phyloP scores from a whole-genome alignment of 306 rosid genomes.

The Prunus mume region DNA sequence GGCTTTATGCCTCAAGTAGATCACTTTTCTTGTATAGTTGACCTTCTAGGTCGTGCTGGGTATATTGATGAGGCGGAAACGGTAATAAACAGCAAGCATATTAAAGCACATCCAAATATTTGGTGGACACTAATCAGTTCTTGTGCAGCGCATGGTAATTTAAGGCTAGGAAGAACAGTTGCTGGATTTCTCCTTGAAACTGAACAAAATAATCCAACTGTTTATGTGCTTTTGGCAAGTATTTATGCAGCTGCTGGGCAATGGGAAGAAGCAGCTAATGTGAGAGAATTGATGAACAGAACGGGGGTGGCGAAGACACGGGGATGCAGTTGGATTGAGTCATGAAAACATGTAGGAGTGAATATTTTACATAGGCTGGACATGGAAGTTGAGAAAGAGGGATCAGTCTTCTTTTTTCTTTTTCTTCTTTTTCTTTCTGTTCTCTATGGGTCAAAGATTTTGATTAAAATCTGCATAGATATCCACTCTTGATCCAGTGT shows the following conservation, averaged over 20 bases:
- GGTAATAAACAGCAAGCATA: constrained; percentile 41
- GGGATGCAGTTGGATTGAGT: constrained; percentile 70
- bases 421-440: no score
- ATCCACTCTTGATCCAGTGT: not conserved
- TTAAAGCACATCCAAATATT: constrained; percentile 54
- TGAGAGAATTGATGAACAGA: constrained; percentile 52
- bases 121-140: constrained; percentile 87
- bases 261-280: constrained; percentile 71
- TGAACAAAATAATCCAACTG: constrained; percentile 55
- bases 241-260: constrained; percentile 68
- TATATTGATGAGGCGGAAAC: constrained; percentile 72
- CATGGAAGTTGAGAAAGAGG: not conserved
- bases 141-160: constrained; percentile 72
- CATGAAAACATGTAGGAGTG: not conserved
- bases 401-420: not conserved
- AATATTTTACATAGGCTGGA: not conserved
- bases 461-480: not conserved
- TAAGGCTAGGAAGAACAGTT: constrained; percentile 60
- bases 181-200: constrained; percentile 60
- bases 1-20: constrained; percentile 49
- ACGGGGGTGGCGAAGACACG: constrained; percentile 50
- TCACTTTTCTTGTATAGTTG: constrained; percentile 78
- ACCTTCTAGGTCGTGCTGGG: constrained; percentile 70
- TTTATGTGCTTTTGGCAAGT: constrained; percentile 72
- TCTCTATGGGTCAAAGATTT: no score